Evolutionary conservation across 306 rosid genomes (phyloP).

Genomic region (Castanea sativa): DNA sequence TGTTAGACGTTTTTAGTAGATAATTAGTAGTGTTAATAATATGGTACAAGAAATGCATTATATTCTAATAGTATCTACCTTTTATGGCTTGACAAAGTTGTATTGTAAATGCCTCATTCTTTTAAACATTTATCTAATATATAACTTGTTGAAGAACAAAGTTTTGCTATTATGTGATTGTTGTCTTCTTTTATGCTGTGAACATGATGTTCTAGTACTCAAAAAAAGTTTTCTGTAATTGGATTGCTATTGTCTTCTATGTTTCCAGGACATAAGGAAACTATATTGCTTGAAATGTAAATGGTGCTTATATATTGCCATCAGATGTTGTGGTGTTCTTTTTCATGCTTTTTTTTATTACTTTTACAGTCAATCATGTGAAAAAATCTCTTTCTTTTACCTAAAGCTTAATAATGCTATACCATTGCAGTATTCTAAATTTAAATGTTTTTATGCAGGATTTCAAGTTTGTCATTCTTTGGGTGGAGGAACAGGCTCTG

Average conservation of each 20-base stretch:
- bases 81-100: background rate
- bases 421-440: background rate
- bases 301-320: background rate
- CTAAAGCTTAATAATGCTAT: background rate
- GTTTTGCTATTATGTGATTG: background rate
- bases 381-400: background rate
- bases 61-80: background rate
- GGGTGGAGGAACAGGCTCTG: conserved; percentile 62
- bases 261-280: background rate
- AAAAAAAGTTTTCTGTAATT: background rate
- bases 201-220: background rate
- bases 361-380: background rate
- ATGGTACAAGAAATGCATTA: no score
- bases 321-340: background rate
- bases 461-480: conserved; percentile 57
- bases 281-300: background rate
- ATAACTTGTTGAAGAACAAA: no score
- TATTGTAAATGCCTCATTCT: background rate
- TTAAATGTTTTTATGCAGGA: conserved; percentile 16
- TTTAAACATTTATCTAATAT: no score
- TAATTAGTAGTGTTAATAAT: no score
- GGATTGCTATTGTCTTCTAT: background rate
- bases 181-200: background rate
- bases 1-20: no score
- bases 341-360: background rate